Conservation (phyloP, 371 early-diverging fungal species). For the Mortierella sp. region DNA sequence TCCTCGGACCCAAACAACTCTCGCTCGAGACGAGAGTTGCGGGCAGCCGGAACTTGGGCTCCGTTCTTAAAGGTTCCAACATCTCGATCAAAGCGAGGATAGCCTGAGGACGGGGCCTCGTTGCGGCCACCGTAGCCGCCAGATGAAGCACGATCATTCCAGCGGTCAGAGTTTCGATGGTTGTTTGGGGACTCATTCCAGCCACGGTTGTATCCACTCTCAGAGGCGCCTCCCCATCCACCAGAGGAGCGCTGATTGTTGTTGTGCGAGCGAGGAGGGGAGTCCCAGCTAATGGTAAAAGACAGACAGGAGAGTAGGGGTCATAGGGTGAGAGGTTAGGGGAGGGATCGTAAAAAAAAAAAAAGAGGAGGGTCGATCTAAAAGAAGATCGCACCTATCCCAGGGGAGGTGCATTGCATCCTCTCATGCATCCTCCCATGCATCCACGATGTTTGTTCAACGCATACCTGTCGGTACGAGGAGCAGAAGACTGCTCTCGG, state of each 20-base stretch:
- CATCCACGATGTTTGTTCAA: constrained; percentile 1
- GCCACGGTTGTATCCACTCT: constrained; percentile 50
- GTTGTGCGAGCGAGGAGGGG: constrained; percentile 15
- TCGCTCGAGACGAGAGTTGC: constrained; percentile 79
- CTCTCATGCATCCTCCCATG: too few species aligned
- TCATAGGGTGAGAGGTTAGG: not conserved
- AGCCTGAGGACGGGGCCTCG: constrained; percentile 57
- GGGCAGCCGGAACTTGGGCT: constrained; percentile 75
- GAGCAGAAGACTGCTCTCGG: constrained; percentile 36
- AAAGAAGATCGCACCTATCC: constrained; percentile 10
- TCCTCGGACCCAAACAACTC: constrained; percentile 83
- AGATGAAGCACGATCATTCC: constrained; percentile 54
- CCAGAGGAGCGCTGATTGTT: constrained; percentile 23
- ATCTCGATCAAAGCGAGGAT: constrained; percentile 56
- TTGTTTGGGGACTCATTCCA: constrained; percentile 25
- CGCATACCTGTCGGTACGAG: constrained; percentile 38
- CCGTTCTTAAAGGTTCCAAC: constrained; percentile 78
- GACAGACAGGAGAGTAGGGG: not conserved
- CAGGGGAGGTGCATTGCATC: not conserved
- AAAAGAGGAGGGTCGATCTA: constrained; percentile 4
- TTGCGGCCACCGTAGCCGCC: constrained; percentile 62
- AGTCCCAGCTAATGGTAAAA: constrained; percentile 30
- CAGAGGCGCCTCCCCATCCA: constrained; percentile 49
- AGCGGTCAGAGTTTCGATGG: constrained; percentile 15
- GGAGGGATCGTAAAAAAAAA: not conserved